These are phyloP conservation scores for Trichosporon asahii DNA, from an alignment of 1,284 basidiomycete species.

Conservation along the genomic window DNA sequence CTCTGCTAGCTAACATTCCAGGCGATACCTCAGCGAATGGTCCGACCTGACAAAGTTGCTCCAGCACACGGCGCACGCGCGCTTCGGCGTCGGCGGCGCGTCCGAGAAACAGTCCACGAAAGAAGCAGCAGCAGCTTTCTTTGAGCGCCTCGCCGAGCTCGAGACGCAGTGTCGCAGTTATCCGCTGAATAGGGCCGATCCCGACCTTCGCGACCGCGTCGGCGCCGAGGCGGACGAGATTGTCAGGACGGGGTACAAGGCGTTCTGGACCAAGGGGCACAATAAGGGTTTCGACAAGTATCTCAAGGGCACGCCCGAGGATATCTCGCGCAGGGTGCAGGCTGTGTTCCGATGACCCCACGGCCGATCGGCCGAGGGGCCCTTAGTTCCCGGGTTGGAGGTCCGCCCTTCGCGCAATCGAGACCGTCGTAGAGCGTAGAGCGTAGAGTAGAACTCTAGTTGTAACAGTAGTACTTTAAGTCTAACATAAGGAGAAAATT, in stretches of 20 bases:
- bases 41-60: constrained; percentile 34
- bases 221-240: constrained; percentile 41
- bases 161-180: constrained; percentile 38
- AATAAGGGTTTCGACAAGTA: constrained; percentile 45
- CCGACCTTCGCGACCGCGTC: constrained; percentile 47
- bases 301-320: constrained; percentile 40
- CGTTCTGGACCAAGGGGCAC: constrained; percentile 34
- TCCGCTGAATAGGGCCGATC: constrained; percentile 42
- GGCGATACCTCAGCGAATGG: constrained; percentile 46
- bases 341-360: constrained; percentile 37
- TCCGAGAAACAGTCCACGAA: constrained; percentile 47
- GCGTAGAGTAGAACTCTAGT: too few relatives aligned
- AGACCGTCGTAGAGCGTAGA: too few relatives aligned
- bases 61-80: constrained; percentile 29
- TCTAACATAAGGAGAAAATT: not conserved
- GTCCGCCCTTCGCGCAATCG: too few relatives aligned
- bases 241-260: constrained; percentile 35
- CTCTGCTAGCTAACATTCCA: constrained; percentile 16
- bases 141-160: constrained; percentile 44
- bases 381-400: too few relatives aligned
- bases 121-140: constrained; percentile 47
- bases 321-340: constrained; percentile 34
- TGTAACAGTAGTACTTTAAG: not conserved
- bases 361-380: too few relatives aligned
- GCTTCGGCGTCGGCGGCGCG: constrained; percentile 35